phyloP scores from a whole-genome alignment of 495 filamentous ascomycete species.

The Aspergillus mulundensis region DNA sequence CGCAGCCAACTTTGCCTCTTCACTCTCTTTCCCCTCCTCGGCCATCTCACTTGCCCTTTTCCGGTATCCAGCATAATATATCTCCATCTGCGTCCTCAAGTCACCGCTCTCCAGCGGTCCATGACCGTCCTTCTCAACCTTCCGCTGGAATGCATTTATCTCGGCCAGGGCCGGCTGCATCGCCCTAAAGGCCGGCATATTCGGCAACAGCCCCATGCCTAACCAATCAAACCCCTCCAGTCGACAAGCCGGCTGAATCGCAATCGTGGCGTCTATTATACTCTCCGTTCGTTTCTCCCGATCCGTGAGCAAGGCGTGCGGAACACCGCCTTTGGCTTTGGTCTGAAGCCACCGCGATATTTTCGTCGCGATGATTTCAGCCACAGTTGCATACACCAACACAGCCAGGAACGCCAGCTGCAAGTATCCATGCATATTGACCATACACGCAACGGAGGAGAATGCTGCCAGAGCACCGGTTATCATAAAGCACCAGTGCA shows the following conservation, averaged over 20 bases:
- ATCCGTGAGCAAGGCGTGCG: not conserved
- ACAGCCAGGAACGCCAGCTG: constrained; percentile 26
- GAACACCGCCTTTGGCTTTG: constrained; percentile 13
- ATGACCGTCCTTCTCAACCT: not conserved
- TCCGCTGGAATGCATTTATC: constrained; percentile 7
- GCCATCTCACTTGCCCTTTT: not conserved
- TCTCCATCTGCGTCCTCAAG: not conserved
- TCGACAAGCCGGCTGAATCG: constrained; percentile 14
- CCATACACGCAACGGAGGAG: constrained; percentile 29
- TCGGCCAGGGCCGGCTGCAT: constrained; percentile 20
- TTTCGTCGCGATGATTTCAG: constrained; percentile 25
- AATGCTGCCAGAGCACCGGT: constrained; percentile 26
- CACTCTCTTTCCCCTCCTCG: not conserved
- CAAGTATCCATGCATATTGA: constrained; percentile 27
- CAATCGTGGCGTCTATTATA: constrained; percentile 23
- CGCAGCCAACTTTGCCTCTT: not conserved
- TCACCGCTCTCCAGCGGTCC: not conserved
- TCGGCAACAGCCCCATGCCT: constrained; percentile 20
- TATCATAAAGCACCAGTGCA: constrained; percentile 24
- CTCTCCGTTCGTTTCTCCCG: constrained; percentile 23
- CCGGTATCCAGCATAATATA: not conserved
- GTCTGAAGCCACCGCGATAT: constrained; percentile 23
- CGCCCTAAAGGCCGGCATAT: constrained; percentile 16
- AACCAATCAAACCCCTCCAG: constrained; percentile 25
- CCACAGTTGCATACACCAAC: constrained; percentile 24